phyloP scores from a whole-genome alignment of 2,329 filamentous ascomycete species.

The Ophiosphaerella korrae region DNA sequence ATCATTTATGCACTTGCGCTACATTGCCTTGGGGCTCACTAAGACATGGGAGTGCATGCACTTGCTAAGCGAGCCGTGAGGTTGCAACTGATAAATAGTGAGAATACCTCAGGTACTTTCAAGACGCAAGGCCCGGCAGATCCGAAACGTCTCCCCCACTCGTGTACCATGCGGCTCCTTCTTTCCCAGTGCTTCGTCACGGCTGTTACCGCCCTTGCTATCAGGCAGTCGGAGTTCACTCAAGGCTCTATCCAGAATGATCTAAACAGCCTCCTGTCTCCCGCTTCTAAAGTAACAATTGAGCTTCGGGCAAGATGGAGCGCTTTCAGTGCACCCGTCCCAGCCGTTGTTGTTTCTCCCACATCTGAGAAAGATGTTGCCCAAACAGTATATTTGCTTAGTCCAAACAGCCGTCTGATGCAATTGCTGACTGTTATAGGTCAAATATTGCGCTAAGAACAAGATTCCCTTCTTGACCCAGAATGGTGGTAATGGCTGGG shows the following conservation, averaged over 20 bases:
- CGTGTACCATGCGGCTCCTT: conserved; percentile 17
- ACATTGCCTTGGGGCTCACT: too few relatives aligned
- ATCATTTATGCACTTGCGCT: too few relatives aligned
- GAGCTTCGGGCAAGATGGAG: conserved; percentile 30
- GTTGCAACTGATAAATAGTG: background rate
- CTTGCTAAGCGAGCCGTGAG: background rate
- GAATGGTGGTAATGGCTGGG: conserved; percentile 38
- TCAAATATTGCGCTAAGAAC: conserved; percentile 26
- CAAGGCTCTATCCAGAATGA: conserved; percentile 14
- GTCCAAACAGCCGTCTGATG: background rate
- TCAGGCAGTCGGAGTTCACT: conserved; percentile 4
- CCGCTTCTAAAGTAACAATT: conserved; percentile 15
- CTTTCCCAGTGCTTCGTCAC: conserved; percentile 13
- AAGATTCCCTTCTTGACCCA: conserved; percentile 33
- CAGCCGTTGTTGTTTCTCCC: conserved; percentile 27
- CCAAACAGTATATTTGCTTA: conserved; percentile 14
- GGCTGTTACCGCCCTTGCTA: conserved; percentile 16
- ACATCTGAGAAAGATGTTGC: conserved; percentile 28
- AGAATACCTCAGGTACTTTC: conserved; percentile 1
- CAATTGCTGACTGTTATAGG: conserved; percentile 11
- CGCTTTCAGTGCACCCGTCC: conserved; percentile 20
- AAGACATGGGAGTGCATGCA: too few relatives aligned
- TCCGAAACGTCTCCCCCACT: conserved; percentile 1
- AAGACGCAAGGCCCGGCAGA: conserved; percentile 5
- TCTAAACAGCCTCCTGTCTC: conserved; percentile 17